Conservation (phyloP, 768 basidiomycete genomes). For the Psilocybe cubensis region DNA sequence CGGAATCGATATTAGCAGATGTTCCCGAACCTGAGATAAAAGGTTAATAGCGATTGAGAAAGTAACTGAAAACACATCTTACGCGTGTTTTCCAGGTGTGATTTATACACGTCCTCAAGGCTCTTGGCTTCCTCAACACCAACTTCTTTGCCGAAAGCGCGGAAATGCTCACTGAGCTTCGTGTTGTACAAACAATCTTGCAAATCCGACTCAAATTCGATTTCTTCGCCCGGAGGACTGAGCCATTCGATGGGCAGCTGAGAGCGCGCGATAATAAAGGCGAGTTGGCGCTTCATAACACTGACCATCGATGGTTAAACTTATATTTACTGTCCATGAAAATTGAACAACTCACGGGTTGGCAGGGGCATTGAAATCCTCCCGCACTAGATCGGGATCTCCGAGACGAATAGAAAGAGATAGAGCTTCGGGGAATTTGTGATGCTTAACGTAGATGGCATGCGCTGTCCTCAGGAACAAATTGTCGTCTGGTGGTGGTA, state of each 20-base stretch:
- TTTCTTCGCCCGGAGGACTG: slow-evolving; percentile 60
- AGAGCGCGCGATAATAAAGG: slow-evolving; percentile 90
- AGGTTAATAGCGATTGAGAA: neutral
- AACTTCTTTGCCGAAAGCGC: slow-evolving; percentile 91
- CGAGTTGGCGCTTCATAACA: slow-evolving; percentile 92
- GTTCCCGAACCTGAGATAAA: slow-evolving; percentile 56
- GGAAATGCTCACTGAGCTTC: slow-evolving; percentile 82
- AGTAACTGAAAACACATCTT: slow-evolving; percentile 20
- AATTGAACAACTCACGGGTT: slow-evolving; percentile 73
- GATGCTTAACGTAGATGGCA: slow-evolving; percentile 83
- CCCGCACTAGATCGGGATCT: slow-evolving; percentile 76
- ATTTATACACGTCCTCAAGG: slow-evolving; percentile 97
- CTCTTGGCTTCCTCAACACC: slow-evolving; percentile 89
- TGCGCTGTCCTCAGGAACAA: slow-evolving; percentile 90
- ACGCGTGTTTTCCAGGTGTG: slow-evolving; percentile 91
- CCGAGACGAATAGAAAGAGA: slow-evolving; percentile 84
- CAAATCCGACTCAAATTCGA: slow-evolving; percentile 68
- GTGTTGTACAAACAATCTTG: slow-evolving; percentile 87
- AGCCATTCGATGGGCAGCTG: slow-evolving; percentile 92
- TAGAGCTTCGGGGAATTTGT: slow-evolving; percentile 90
- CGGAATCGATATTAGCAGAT: slow-evolving; percentile 86
- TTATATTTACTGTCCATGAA: neutral
- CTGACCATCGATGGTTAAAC: slow-evolving; percentile 37
- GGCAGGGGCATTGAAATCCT: slow-evolving; percentile 88
- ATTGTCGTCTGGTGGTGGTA: slow-evolving; percentile 92